These are phyloP conservation scores for Phaeosphaeriaceae sp. DNA, from an alignment of 2,329 filamentous ascomycete species.

Conservation along the genomic window DNA sequence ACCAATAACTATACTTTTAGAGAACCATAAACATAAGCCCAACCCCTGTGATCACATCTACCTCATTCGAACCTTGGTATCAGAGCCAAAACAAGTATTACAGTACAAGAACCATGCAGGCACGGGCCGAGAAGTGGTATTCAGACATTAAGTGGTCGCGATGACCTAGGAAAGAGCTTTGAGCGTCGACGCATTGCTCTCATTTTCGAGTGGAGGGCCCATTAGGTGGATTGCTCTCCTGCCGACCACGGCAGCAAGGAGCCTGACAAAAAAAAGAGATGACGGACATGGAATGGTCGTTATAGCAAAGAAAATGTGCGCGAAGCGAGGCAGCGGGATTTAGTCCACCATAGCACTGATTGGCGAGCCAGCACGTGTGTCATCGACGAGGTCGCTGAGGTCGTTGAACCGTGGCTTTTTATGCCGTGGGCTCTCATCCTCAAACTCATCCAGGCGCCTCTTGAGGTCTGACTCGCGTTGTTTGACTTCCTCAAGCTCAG, in stretches of 20 bases:
- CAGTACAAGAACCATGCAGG: conserved; percentile 27
- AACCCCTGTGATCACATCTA: conserved; percentile 8
- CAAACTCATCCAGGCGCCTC: conserved; percentile 73
- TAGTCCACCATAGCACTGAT: conserved; percentile 41
- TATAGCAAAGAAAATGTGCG: conserved; percentile 15
- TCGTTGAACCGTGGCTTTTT: conserved; percentile 58
- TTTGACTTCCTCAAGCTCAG: conserved; percentile 75
- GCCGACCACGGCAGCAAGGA: conserved; percentile 5
- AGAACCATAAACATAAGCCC: conserved; percentile 13
- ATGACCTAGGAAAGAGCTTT: conserved; percentile 30
- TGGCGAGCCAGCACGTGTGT: conserved; percentile 47
- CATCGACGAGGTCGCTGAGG: conserved; percentile 61
- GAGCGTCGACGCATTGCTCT: conserved; percentile 34
- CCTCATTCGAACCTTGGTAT: conserved; percentile 26
- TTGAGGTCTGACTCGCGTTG: conserved; percentile 82
- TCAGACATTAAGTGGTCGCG: conserved; percentile 45
- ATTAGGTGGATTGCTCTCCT: conserved; percentile 10
- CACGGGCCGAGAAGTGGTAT: conserved; percentile 29
- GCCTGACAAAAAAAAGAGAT: conserved; percentile 6
- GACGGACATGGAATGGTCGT: conserved; percentile 27
- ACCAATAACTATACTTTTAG: conserved; percentile 20
- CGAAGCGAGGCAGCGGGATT: conserved; percentile 2
- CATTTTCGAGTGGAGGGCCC: conserved; percentile 1
- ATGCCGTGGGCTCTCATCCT: conserved; percentile 55
- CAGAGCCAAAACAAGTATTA: conserved; percentile 28